Evolutionary conservation across 371 early-diverging fungal genomes (phyloP).

Genomic region (Actinomortierella wolfii): DNA sequence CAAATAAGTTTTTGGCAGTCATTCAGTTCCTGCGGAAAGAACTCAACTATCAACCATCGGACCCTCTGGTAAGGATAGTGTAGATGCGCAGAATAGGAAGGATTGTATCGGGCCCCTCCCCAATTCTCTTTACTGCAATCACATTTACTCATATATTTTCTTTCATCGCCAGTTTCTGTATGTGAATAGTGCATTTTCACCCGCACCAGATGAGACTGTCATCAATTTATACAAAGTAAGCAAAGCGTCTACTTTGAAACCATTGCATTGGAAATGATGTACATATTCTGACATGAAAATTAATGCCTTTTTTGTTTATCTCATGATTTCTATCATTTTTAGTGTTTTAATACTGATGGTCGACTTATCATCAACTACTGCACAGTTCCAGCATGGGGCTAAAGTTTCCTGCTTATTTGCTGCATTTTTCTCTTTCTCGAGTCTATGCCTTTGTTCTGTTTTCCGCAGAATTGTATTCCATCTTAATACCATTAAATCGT

Average conservation of each 20-base stretch:
- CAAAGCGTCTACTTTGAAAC: no score
- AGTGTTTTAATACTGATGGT: slow-evolving; percentile 83
- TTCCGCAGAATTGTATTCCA: no score
- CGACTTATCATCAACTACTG: slow-evolving; percentile 89
- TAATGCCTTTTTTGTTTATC: neutral
- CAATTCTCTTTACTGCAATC: neutral
- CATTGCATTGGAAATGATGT: neutral
- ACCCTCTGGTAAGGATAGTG: slow-evolving; percentile 70
- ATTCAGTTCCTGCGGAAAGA: slow-evolving; percentile 85
- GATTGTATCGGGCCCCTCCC: no score
- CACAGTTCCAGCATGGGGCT: slow-evolving; percentile 92
- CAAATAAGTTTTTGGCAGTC: slow-evolving; percentile 83
- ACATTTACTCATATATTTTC: no score
- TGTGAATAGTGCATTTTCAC: slow-evolving; percentile 91
- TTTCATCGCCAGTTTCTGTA: slow-evolving; percentile 75
- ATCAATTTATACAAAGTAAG: slow-evolving; percentile 79
- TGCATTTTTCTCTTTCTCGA: neutral
- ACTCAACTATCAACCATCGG: slow-evolving; percentile 73
- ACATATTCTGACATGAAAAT: no score
- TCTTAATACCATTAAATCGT: no score
- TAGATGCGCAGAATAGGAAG: neutral
- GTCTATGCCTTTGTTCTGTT: no score
- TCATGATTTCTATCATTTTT: slow-evolving; percentile 3
- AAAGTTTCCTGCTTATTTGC: slow-evolving; percentile 11
- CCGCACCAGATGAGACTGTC: slow-evolving; percentile 92